Base-by-base conservation (phyloP, 2,329 filamentous ascomycete genomes). In the Venturia effusa region DNA sequence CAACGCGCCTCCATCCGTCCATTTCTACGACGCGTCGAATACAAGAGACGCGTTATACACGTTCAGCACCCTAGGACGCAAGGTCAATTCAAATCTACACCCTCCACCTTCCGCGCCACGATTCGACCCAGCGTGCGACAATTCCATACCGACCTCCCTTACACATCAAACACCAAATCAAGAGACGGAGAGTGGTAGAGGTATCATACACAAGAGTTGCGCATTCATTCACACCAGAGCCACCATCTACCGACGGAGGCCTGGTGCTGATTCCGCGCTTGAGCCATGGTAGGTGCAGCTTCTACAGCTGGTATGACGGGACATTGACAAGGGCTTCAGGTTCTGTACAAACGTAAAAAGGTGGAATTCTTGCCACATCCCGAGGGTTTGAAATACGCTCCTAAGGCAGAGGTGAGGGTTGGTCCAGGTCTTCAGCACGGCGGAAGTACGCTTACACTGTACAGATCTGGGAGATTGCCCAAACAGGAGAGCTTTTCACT, bases 271-370 rank as follows among this genome's bases (percentile, higher is more conserved):
- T 24, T 22, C 59, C 59, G 43, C 59, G 27, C 59, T 24, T 24
- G 24, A 62, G 61, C 61, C 41, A 63, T 63, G 61, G 61, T 57
- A 22, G n/a, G 61, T 63, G 17, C 10, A n/a, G 61, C 7, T 41
- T 30, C 19, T 37, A 51, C 32, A 45, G 37, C 6, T 43, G 34
- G 37, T 13, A 63, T 34, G 24, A 57, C 45, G 2, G 34, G 30
- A 59, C 34, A 59, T 24, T 43, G 8, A 60, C 61, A n/a, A 1
- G 22, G 24, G 39, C 27, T 62, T 61, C 73, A 97, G 93, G 93
- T 99, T 70, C 83, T 96, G 68, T 97, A 90, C 77, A 97, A 97
- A 80, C 86, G 94, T 71, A 97, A 97, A 78, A 92, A 92, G 64
- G 92, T 97, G 72, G 87, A 90, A 77, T 89, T 91, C 74, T 80